Conservation (phyloP, 345 rosid genomes). For the Trapa bicornis region DNA sequence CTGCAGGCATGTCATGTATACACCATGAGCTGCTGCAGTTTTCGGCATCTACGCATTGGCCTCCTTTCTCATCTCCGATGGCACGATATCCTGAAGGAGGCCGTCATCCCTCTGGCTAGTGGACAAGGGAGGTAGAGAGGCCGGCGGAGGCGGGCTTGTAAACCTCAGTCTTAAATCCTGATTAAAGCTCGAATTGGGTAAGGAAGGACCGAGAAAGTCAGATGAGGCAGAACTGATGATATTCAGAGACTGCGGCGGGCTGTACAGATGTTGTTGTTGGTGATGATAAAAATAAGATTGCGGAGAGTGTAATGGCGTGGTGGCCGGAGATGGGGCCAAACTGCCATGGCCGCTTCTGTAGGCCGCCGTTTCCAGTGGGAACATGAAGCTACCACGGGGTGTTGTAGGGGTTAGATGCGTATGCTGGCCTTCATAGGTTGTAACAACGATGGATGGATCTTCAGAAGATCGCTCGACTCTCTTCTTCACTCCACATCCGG, state of each 20-base stretch:
- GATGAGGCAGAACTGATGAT: conserved; percentile 11
- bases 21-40: too few relatives aligned
- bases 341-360: conserved; percentile 15
- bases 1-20: neutral
- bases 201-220: neutral
- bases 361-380: conserved; percentile 17
- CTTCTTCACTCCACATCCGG: conserved; percentile 94
- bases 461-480: conserved; percentile 90
- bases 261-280: conserved; percentile 23
- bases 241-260: conserved; percentile 23
- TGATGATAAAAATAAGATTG: conserved; percentile 10
- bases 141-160: neutral
- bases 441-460: conserved; percentile 66
- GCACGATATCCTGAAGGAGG: conserved; percentile 80
- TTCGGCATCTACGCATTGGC: conserved; percentile 9
- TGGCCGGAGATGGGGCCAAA: conserved; percentile 33
- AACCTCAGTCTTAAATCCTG: neutral
- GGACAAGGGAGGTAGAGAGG: neutral
- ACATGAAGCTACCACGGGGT: conserved; percentile 50
- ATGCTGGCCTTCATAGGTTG: conserved; percentile 97
- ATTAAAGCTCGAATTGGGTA: neutral
- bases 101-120: conserved; percentile 44
- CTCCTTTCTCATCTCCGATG: conserved; percentile 52
- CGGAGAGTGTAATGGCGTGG: conserved; percentile 26
- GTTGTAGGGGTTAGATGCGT: conserved; percentile 62